These are phyloP conservation scores for Pseudopyrenochaeta lycopersici DNA, from an alignment of 2,329 filamentous ascomycete species.

Conservation along the genomic window DNA sequence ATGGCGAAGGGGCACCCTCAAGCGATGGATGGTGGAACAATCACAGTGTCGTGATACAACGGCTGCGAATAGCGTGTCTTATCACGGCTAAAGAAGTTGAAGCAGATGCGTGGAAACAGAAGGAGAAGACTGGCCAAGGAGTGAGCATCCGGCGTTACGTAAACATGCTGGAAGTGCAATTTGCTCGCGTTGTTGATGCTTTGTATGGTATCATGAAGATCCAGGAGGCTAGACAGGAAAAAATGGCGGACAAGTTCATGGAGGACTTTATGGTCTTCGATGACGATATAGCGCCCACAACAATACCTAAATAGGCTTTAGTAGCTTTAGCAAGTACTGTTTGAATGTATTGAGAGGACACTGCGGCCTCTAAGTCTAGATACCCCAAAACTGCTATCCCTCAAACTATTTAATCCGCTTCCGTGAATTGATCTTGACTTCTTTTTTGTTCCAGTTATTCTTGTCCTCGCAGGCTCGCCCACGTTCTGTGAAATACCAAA, in stretches of 20 bases:
- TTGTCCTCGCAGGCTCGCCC: too few species aligned
- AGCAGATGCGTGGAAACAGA: neutral
- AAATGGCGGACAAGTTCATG: conserved; percentile 3
- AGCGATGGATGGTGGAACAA: neutral
- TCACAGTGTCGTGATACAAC: conserved; percentile 2
- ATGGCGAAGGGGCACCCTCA: neutral
- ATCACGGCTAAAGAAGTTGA: neutral
- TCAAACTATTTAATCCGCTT: too few species aligned
- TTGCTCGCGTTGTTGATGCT: neutral
- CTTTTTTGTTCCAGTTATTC: too few species aligned
- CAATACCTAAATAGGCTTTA: too few species aligned
- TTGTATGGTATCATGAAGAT: neutral
- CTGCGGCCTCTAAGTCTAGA: too few species aligned
- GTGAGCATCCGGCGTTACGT: neutral
- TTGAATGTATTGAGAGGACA: too few species aligned
- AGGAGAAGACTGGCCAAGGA: neutral
- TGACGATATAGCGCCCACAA: too few species aligned
- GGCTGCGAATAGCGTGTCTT: neutral
- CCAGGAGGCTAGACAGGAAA: neutral
- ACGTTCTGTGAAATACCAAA: too few species aligned
- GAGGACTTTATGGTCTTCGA: conserved; percentile 11
- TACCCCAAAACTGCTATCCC: too few species aligned
- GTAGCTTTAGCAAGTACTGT: too few species aligned
- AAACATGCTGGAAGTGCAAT: neutral
- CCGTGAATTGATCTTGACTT: too few species aligned